These are phyloP conservation scores for Scortechinia acanthostroma DNA, from an alignment of 2,329 filamentous ascomycete species.

Conservation along the genomic window DNA sequence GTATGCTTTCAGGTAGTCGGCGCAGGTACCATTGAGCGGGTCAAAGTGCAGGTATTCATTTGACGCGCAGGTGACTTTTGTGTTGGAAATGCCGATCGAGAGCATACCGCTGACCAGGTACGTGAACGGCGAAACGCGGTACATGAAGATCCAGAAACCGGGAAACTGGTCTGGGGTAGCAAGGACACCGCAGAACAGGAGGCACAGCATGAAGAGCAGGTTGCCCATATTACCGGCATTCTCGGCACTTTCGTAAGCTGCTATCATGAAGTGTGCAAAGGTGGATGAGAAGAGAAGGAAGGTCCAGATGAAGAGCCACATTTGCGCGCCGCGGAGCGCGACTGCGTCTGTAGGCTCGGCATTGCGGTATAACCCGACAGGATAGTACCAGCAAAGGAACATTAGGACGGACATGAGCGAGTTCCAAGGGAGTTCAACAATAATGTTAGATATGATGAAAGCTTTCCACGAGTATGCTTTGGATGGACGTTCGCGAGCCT, in stretches of 20 bases:
- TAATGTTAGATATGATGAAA: slow-evolving; percentile 59
- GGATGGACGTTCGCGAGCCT: slow-evolving; percentile 53
- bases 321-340: slow-evolving; percentile 50
- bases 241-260: slow-evolving; percentile 58
- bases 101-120: slow-evolving; percentile 75
- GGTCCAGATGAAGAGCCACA: slow-evolving; percentile 57
- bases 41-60: slow-evolving; percentile 67
- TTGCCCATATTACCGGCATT: slow-evolving; percentile 62
- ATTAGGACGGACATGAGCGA: slow-evolving; percentile 56
- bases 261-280: slow-evolving; percentile 58
- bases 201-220: slow-evolving; percentile 52
- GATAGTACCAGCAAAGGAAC: slow-evolving; percentile 66
- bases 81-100: slow-evolving; percentile 62
- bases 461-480: slow-evolving; percentile 63
- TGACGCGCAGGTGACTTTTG: slow-evolving; percentile 53
- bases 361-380: slow-evolving; percentile 56
- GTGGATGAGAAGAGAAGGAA: slow-evolving; percentile 65
- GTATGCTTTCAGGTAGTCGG: slow-evolving; percentile 45
- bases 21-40: slow-evolving; percentile 53
- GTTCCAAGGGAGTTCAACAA: slow-evolving; percentile 68
- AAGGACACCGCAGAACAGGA: slow-evolving; percentile 48
- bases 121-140: slow-evolving; percentile 73
- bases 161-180: slow-evolving; percentile 46
- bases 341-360: slow-evolving; percentile 40
- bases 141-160: slow-evolving; percentile 79